These are phyloP conservation scores for Ceratocystis albifundus DNA, from an alignment of 2,329 filamentous ascomycete species.

Conservation along the genomic window DNA sequence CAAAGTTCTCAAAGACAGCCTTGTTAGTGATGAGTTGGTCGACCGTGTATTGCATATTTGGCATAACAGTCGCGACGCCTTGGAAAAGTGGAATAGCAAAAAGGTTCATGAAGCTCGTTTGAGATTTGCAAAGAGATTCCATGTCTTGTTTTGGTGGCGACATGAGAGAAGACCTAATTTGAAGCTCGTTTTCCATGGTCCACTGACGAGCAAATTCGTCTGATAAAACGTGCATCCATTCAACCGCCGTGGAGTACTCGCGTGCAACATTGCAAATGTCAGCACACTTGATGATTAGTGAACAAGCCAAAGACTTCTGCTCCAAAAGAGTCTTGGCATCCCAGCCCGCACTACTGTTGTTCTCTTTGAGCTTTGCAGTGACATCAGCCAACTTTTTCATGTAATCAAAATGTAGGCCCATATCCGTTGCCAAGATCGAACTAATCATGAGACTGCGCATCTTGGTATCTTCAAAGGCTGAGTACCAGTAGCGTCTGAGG, in stretches of 20 bases:
- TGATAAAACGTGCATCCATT: constrained; percentile 89
- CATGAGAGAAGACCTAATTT: constrained; percentile 78
- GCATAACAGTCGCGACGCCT: constrained; percentile 74
- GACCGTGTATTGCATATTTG: constrained; percentile 71
- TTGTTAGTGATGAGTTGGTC: constrained; percentile 45
- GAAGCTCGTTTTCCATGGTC: constrained; percentile 76
- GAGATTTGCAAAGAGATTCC: constrained; percentile 70
- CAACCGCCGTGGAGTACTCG: constrained; percentile 65
- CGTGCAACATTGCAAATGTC: constrained; percentile 97
- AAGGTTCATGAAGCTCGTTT: constrained; percentile 92
- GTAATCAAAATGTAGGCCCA: constrained; percentile 94
- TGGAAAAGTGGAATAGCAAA: constrained; percentile 89
- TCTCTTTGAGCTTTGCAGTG: constrained; percentile 63
- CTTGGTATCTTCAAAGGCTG: constrained; percentile 61
- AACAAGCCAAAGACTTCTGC: constrained; percentile 70
- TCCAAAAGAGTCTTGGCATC: constrained; percentile 63
- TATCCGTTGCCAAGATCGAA: constrained; percentile 93
- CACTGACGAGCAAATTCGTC: constrained; percentile 92
- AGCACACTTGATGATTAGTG: constrained; percentile 89
- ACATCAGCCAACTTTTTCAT: constrained; percentile 78
- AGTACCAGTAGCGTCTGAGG: constrained; percentile 80
- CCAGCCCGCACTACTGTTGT: constrained; percentile 60
- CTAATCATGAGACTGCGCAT: constrained; percentile 91
- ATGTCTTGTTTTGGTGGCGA: constrained; percentile 74
- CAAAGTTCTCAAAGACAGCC: constrained; percentile 25